Conservation (phyloP, 768 basidiomycete genomes). For the Polyporus arcularius region DNA sequence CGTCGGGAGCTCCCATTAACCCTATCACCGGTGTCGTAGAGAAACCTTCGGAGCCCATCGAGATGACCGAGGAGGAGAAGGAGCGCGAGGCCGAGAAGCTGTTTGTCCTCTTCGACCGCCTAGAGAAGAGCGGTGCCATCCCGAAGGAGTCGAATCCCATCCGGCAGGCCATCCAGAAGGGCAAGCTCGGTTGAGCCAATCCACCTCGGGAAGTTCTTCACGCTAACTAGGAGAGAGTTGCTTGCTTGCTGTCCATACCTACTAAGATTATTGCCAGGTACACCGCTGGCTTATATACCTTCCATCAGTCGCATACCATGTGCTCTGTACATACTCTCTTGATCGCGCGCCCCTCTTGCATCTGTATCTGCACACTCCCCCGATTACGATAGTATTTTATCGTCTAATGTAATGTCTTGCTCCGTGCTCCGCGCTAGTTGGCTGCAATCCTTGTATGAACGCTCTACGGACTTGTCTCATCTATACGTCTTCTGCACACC, state of each 20-base stretch:
- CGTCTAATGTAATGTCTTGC: constrained; percentile 11
- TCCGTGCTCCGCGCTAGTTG: not conserved
- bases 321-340: constrained; percentile 12
- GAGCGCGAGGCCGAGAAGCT: constrained; percentile 91
- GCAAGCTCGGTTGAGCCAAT: constrained; percentile 31
- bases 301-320: constrained; percentile 2
- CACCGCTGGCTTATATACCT: constrained; percentile 11
- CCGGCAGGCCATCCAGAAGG: constrained; percentile 63
- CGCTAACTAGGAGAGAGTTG: not conserved
- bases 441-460: not conserved
- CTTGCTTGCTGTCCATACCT: not conserved
- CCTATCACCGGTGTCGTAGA: constrained; percentile 83
- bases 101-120: constrained; percentile 86
- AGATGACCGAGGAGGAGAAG: constrained; percentile 96
- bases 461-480: no score
- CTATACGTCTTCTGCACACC: not conserved
- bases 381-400: not conserved
- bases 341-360: not conserved
- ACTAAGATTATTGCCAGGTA: constrained; percentile 9
- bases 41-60: constrained; percentile 36
- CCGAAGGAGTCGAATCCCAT: constrained; percentile 70
- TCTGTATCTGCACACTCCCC: not conserved
- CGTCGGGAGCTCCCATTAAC: constrained; percentile 57
- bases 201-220: no score
- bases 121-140: constrained; percentile 76